Base-by-base conservation (phyloP, 108 stramenopile genomes). In the Cyclotella atomus region DNA sequence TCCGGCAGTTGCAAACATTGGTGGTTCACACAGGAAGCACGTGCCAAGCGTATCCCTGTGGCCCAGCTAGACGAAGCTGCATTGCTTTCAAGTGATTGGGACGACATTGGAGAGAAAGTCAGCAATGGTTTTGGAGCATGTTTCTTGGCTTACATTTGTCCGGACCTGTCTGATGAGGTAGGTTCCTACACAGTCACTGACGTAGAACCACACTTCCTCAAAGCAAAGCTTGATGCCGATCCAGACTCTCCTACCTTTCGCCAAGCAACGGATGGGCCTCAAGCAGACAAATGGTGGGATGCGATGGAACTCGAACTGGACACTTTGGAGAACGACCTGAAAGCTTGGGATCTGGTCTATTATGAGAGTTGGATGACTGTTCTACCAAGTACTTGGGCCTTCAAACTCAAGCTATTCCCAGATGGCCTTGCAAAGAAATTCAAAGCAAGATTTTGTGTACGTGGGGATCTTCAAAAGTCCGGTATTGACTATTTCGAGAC, bases 191-290 rank as follows among this genome's bases (percentile, higher is more conserved):
- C n/a, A n/a, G n/a, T 57, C 2, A 32, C 56, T 7, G 56, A 32
- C 15, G 56, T 32, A 0, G 19, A 57, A 19, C 56, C 56, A 32
- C 56, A 57, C n/a, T 16, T 32, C 1, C 30, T 57, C 0, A 12
- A 29, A 30, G 56, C 56, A 1, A 57, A 57, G 29, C 0, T 10
- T 7, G 12, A 32, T 28, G 28, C 29, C 2, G 56, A 30, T 52
- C 52, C 21, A 0, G 56, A 57, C 56, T 32, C 29, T 30, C 56
- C 56, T 2, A 30, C 56, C 29, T 57, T 10, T 12, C 15, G 14
- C 15, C 29, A 57, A 19, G 83, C 85, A 0, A 81, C 77, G 74
- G 63, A 43, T 25, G 71, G 69, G 0, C 54, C 75, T 14, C 21
- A 80, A 53, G 35, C 65, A 75, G 56, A 57, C 30, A n/a, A 57